These are phyloP conservation scores for Coemansia sp. DNA, from an alignment of 192 early-diverging fungal species.

Conservation along the genomic window DNA sequence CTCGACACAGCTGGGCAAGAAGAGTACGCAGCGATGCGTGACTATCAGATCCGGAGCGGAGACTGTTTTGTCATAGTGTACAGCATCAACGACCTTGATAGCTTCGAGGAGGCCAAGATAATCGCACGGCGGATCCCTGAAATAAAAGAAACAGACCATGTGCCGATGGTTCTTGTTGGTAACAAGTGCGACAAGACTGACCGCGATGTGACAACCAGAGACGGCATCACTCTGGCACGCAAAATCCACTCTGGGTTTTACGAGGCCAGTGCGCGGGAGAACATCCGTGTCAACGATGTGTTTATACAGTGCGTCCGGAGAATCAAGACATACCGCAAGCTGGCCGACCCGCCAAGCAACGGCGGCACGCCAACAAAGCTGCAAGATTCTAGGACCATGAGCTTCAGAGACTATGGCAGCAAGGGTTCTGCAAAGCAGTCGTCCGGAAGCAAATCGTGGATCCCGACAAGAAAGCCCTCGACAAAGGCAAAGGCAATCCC, in stretches of 20 bases:
- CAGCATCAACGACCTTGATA: constrained; percentile 57
- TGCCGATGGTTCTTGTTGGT: constrained; percentile 79
- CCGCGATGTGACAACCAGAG: constrained; percentile 64
- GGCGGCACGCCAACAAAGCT: background rate
- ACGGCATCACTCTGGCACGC: constrained; percentile 66
- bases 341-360: constrained; percentile 12
- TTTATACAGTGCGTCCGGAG: constrained; percentile 90
- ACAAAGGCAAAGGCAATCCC: constrained; percentile 3
- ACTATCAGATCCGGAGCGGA: constrained; percentile 87
- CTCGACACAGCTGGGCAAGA: constrained; percentile 92
- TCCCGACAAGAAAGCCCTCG: constrained; percentile 22
- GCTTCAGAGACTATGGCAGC: constrained; percentile 3
- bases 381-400: background rate
- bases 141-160: constrained; percentile 75
- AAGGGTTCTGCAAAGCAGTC: constrained; percentile 5
- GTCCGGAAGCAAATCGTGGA: constrained; percentile 36
- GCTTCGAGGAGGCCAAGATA: constrained; percentile 69
- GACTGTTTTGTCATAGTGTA: constrained; percentile 87
- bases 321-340: constrained; percentile 56
- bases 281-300: constrained; percentile 88
- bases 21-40: constrained; percentile 76
- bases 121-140: constrained; percentile 75
- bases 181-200: constrained; percentile 90
- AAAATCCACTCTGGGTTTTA: constrained; percentile 73
- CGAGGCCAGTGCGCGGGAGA: constrained; percentile 84